These are phyloP conservation scores for Petasospora fabianii DNA, from an alignment of 1,139 yeast species.

Conservation along the genomic window DNA sequence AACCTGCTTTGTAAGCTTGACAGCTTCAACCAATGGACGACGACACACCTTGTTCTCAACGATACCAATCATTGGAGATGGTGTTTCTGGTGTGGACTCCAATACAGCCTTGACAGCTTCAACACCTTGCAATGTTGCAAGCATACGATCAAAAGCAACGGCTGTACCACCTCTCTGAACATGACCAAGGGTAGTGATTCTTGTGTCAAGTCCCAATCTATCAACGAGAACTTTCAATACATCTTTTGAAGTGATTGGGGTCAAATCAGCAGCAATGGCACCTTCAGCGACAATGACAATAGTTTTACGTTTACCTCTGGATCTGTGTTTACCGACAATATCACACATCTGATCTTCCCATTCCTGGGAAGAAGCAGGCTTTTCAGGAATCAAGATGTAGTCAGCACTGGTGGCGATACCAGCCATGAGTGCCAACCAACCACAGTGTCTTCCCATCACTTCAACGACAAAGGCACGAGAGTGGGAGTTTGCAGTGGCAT, in stretches of 20 bases:
- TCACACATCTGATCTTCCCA: conserved; percentile 81
- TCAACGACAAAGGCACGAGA: conserved; percentile 97
- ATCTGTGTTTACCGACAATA: conserved; percentile 70
- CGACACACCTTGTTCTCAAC: conserved; percentile 84
- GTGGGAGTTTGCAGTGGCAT: conserved; percentile 95
- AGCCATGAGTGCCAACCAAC: conserved; percentile 96
- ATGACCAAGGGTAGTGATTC: conserved; percentile 94
- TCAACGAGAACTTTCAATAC: conserved; percentile 79
- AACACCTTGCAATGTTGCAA: conserved; percentile 95
- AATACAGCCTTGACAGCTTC: conserved; percentile 94
- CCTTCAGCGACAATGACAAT: conserved; percentile 98
- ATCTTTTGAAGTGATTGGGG: conserved; percentile 74
- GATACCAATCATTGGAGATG: conserved; percentile 93
- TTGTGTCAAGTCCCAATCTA: conserved; percentile 79
- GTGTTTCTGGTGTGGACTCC: conserved; percentile 83
- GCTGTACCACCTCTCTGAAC: conserved; percentile 99
- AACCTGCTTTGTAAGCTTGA: conserved; percentile 75
- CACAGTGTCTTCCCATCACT: conserved; percentile 99
- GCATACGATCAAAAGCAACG: conserved; percentile 84
- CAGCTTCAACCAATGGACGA: conserved; percentile 85
- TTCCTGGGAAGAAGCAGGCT: conserved; percentile 60
- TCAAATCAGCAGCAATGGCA: conserved; percentile 79
- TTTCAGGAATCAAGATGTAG: conserved; percentile 88
- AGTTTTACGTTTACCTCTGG: conserved; percentile 87
- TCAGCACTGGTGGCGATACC: conserved; percentile 97